Evolutionary conservation across 1,284 basidiomycete species (phyloP), one percentile per base, ranked within the genome.

Genomic region (Farysia itapuensis): DNA sequence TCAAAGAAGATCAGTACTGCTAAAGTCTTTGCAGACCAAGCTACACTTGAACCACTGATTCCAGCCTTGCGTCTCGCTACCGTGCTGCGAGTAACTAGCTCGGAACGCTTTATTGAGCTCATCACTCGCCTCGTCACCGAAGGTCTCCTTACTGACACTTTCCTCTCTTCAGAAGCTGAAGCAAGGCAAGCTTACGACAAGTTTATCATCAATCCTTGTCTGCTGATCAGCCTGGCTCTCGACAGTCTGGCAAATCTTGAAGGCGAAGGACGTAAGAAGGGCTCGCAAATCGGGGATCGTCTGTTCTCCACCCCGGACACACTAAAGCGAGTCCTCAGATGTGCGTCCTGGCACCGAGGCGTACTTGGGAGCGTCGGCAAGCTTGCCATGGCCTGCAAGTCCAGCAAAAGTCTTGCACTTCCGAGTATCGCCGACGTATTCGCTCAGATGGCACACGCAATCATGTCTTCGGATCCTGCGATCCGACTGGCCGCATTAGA

Each of bases 381-480:
- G 40, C 52, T 49, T 20, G 48, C 51, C 26, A 39, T 43, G 7
- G 48, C 45, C 22, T 53, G 57, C 28, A 36, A 46, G 4, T 39
- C 43, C 16, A 35, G 46, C n/a, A 21, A 28, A 6, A 45, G 45
- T 24, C 57, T 54, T 19, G 35, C 32, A 33, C 31, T 65, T 18
- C 57, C 63, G 3, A 32, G 35, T 35, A 24, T 63, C 14, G 29
- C 25, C 1, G 29, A 57, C 2, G 39, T 54, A 15, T 25, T 45
- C 23, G 57, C 46, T 21, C 39, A 50, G 9, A 19, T 72, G 23
- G 35, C 43, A 5, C 21, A 21, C 4, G 50, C 51, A 2, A 16
- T 68, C 39, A 65, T 70, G 46, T 49, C 56, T 13, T 38, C 64
- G 9, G 70, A 75, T 21, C 66, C 59, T 0, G 37, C 35, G 1